phyloP scores from a whole-genome alignment of 129 eudicot species.

The Logfia minima region DNA sequence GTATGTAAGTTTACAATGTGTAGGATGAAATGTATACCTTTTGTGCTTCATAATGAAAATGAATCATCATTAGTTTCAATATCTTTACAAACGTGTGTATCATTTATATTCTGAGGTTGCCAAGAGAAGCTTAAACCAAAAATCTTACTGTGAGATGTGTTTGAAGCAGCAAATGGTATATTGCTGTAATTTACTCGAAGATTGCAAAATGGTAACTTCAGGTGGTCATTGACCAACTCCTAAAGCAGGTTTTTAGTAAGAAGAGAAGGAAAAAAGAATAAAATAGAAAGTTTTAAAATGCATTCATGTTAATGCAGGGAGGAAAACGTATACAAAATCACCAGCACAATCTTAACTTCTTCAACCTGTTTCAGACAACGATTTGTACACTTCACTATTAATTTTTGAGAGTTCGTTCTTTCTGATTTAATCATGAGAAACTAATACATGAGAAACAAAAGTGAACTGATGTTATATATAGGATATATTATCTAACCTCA shows the following conservation, averaged over 20 bases:
- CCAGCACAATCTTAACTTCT: conserved; percentile 5
- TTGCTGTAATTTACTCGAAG: too few relatives aligned
- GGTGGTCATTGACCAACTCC: neutral
- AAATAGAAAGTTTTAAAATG: neutral
- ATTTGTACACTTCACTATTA: neutral
- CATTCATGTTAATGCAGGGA: neutral
- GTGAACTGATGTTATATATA: neutral
- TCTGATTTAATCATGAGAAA: neutral
- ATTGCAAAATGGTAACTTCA: neutral
- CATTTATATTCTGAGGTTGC: neutral
- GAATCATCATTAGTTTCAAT: neutral
- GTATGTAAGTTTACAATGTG: conserved; percentile 19
- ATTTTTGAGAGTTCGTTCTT: neutral
- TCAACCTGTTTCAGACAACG: neutral
- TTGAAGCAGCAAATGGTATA: too few relatives aligned
- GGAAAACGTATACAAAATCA: neutral
- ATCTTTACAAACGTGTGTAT: too few relatives aligned
- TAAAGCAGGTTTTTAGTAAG: neutral
- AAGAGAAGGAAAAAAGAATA: neutral
- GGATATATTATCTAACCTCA: conserved; percentile 26
- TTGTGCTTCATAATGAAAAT: neutral
- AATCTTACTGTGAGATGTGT: too few relatives aligned
- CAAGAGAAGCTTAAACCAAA: neutral
- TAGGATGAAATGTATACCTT: neutral
- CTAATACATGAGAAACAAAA: neutral